phyloP scores from a whole-genome alignment of 2,329 filamentous ascomycete genomes.

The Knoxdaviesia capensis region DNA sequence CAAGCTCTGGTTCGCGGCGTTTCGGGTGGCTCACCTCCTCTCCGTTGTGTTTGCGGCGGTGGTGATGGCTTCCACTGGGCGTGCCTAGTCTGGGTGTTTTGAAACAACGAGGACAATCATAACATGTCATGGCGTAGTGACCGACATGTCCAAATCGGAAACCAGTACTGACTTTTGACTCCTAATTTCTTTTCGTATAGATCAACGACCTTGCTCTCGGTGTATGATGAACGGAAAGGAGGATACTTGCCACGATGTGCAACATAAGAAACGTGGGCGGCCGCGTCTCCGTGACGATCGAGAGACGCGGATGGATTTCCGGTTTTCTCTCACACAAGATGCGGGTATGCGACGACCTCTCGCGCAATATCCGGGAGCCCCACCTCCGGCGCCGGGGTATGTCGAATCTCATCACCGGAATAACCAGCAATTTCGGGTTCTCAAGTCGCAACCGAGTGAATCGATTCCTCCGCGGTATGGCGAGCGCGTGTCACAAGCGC shows the following conservation, averaged over 20 bases:
- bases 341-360: slow-evolving; percentile 25
- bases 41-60: no score
- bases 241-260: slow-evolving; percentile 63
- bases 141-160: no score
- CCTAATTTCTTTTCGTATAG: slow-evolving; percentile 15
- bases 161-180: not conserved
- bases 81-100: no score
- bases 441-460: slow-evolving; percentile 33
- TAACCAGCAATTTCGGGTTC: slow-evolving; percentile 25
- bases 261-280: slow-evolving; percentile 68
- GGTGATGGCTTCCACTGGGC: no score
- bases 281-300: slow-evolving; percentile 57
- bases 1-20: no score
- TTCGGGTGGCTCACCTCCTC: no score
- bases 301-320: slow-evolving; percentile 35
- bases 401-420: slow-evolving; percentile 24
- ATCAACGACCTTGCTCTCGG: slow-evolving; percentile 58
- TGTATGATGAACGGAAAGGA: slow-evolving; percentile 63
- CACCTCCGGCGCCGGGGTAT: slow-evolving; percentile 19
- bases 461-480: slow-evolving; percentile 25
- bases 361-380: slow-evolving; percentile 26
- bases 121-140: no score
- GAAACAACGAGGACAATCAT: no score
- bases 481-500: slow-evolving; percentile 24
- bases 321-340: slow-evolving; percentile 20